phyloP scores from a whole-genome alignment of 371 early-diverging fungal genomes.

The Blyttiomyces sp. region DNA sequence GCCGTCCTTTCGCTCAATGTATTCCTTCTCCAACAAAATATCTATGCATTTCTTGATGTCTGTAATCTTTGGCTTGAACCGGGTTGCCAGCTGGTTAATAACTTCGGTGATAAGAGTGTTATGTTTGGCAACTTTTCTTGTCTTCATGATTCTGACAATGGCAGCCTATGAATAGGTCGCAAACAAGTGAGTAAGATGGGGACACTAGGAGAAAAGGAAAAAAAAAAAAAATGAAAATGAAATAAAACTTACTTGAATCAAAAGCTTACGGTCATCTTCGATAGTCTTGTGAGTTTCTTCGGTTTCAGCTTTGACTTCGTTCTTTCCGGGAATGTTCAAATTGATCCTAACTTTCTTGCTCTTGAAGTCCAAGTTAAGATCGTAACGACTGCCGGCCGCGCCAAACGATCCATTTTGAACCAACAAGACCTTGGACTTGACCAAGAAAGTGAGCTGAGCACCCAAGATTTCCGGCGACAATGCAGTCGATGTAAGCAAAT shows the following conservation, averaged over 20 bases:
- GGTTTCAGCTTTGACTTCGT: conserved; percentile 64
- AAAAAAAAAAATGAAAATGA: not conserved
- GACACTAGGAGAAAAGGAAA: conserved; percentile 2
- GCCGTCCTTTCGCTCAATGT: conserved; percentile 83
- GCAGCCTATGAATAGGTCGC: conserved; percentile 63
- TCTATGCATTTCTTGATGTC: conserved; percentile 97
- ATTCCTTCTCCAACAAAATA: conserved; percentile 90
- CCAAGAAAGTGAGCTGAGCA: conserved; percentile 69
- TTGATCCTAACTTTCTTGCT: conserved; percentile 82
- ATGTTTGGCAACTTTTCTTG: conserved; percentile 88
- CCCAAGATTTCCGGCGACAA: conserved; percentile 65
- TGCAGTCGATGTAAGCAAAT: conserved; percentile 66
- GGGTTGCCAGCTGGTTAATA: conserved; percentile 78
- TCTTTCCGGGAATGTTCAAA: conserved; percentile 59
- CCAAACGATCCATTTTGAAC: conserved; percentile 39
- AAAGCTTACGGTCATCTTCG: conserved; percentile 79
- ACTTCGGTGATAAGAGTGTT: conserved; percentile 83
- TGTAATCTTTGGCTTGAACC: conserved; percentile 87
- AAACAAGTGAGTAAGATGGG: not conserved
- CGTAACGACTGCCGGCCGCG: conserved; percentile 51
- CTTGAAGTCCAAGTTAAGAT: conserved; percentile 74
- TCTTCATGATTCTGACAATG: conserved; percentile 96
- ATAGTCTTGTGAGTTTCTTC: conserved; percentile 69
- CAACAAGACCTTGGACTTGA: conserved; percentile 76
- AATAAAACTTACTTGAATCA: conserved; percentile 56